Percentiles rank a stretch among this genome's conserved stretches.
phyloP scores from a whole-genome alignment of 148 eudicot species.

The Fallopia convolvulus region DNA sequence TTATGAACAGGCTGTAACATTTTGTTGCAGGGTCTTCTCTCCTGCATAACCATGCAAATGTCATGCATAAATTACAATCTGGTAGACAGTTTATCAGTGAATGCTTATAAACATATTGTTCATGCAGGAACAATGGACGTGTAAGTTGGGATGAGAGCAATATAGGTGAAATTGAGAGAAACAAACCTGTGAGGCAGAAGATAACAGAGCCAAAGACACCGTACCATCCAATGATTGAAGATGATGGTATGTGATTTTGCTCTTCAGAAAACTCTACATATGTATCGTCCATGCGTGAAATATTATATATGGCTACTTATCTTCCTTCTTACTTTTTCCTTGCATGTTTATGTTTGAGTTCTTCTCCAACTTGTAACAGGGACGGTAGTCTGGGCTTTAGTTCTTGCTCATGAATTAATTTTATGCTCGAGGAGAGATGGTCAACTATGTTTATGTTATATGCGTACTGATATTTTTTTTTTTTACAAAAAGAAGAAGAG shows the following conservation, averaged over 20 bases:
- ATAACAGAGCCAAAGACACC: conserved; percentile 98
- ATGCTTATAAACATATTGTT: background rate
- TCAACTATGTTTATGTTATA: background rate
- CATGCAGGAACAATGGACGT: conserved; percentile 37
- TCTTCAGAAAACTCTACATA: background rate
- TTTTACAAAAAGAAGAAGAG: background rate
- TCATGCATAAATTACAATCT: background rate
- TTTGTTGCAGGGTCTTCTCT: background rate
- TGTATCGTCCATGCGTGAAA: background rate
- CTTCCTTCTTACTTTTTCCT: background rate
- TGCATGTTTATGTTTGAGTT: background rate
- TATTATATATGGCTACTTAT: background rate
- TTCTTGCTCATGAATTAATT: background rate
- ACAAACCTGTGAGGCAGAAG: conserved; percentile 94
- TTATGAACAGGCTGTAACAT: background rate
- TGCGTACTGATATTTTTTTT: background rate
- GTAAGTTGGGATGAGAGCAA: conserved; percentile 88
- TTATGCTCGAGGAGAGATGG: background rate
- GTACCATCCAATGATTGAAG: conserved; percentile 72
- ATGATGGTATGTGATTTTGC: conserved; percentile 13
- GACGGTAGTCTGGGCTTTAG: background rate
- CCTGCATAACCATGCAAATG: background rate
- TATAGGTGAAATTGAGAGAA: conserved; percentile 80
- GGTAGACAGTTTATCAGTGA: background rate
- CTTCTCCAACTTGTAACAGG: background rate